Evolutionary conservation across 225 moss, liverwort and hornwort genomes (phyloP), one percentile per base, ranked within the genome.

Genomic region (Sphagnum tenellum): DNA sequence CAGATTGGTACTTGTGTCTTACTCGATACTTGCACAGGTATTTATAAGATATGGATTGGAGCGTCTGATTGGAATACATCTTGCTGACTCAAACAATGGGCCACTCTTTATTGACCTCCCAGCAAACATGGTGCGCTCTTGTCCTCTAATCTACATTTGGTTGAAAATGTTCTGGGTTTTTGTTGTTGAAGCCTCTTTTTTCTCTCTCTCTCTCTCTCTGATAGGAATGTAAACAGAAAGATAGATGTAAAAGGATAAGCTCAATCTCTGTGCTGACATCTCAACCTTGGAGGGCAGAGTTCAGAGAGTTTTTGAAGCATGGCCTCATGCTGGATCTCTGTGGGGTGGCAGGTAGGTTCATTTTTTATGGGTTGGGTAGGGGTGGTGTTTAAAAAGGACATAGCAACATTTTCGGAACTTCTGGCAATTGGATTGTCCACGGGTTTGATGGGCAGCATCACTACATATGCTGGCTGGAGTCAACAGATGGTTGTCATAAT

Each of bases 281-380:
- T 29, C 29, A 29, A 29, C 29, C 29, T 29, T 29, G 29, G 29
- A 29, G 47, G 45, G 61, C 2, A 46, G 11, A 45, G 7, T 44
- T 50, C 5, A 46, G 5, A 7, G 48, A 11, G 50, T 50, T 49
- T 12, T 8, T 12, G 50, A 10, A 13, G 44, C 9, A 11, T 52
- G n/a, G 3, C 8, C 50, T 66, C 12, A 9, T 66, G 48, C 9
- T 66, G 48, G 9, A 9, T 4, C 46, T 64, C 48, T 64, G 49
- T 49, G 13, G 44, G 46, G 57, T 75, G 75, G 67, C 85, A 98
- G 96, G 48, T 98, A 45, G 98, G 98, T 47, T 98, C 93, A 8
- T 98, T 89, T 76, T 88, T 98, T 45, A 98, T 98, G 98, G 98
- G 93, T 58, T 93, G 90, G 93, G 93, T 93, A 44, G 98, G 98